Base-by-base conservation (phyloP, 306 rosid species). In the Castanospermum australe region DNA sequence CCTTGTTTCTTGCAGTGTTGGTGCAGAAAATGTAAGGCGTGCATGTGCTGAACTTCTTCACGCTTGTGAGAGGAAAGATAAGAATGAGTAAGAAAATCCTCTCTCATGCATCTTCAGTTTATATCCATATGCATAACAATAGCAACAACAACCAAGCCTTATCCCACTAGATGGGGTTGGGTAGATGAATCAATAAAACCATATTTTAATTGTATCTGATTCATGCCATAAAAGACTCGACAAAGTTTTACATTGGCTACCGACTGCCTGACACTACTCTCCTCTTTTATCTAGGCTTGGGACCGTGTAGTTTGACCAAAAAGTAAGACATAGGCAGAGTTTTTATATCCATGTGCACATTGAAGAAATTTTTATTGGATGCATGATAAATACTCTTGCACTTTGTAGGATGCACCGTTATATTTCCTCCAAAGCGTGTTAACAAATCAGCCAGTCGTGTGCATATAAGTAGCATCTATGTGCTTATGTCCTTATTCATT, bases 11-110 rank as follows among this genome's bases (percentile, higher is more conserved):
- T 63, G 77, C 73, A 75, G 82, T 51, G 21, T 79, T 35, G 75
- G 81, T 73, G 84, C 82, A 21, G 71, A 74, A 74, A 8, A 25
- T 67, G 79, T 75, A 41, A 62, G 22, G 45, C 22, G 42, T 41
- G 81, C 71, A 54, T 84, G 81, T 74, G 63, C n/a, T 42, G 47
- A 75, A 8, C 82, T 84, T 47, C 51, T 79, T 63, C 21, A 1
- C 2, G 79, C 82, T 69, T 75, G 51, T 36, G 60, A 55, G 55
- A 38, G 6, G 56, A 33, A 45, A 32, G 79, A 80, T 54, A 68
- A 84, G 73, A 36, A 69, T 9, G 2, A 11, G 82, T 80, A 79
- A 54, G 81, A 42, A 75, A 75, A 69, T 65, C 59, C 6, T 44
- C 15, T 1, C 2, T 70, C 15, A 13, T 74, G 39, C 13, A 59